These are phyloP conservation scores for Hymenoscyphus scutula DNA, from an alignment of 2,329 filamentous ascomycete species.

Conservation along the genomic window DNA sequence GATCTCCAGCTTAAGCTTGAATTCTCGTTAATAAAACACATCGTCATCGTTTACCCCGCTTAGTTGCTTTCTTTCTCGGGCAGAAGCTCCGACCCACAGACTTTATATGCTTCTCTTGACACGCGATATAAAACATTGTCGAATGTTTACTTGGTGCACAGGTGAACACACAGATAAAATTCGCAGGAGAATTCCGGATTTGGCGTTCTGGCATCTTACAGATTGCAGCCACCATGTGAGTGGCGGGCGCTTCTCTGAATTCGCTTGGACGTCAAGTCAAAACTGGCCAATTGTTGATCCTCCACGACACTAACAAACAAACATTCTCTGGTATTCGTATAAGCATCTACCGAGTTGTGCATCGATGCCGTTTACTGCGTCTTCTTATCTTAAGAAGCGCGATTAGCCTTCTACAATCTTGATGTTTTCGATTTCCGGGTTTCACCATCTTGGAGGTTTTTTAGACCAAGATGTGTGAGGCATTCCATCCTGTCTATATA, in stretches of 20 bases:
- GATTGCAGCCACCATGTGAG: neutral
- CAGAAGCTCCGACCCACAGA: neutral
- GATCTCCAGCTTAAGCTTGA: neutral
- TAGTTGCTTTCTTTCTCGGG: neutral
- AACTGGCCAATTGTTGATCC: neutral
- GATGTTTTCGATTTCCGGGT: neutral
- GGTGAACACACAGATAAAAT: neutral
- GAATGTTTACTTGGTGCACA: neutral
- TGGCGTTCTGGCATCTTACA: neutral
- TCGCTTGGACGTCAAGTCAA: neutral
- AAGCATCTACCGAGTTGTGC: neutral
- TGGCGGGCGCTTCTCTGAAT: neutral
- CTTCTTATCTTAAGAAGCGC: neutral
- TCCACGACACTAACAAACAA: neutral
- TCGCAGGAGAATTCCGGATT: neutral
- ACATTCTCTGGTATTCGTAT: neutral
- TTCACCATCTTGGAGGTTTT: neutral
- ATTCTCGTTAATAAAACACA: neutral
- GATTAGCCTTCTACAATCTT: neutral
- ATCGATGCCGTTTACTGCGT: neutral
- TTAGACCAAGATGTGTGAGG: neutral
- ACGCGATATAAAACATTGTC: conserved; percentile 1
- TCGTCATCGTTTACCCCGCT: neutral
- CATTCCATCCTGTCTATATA: neutral
- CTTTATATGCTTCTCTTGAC: conserved; percentile 2